These are phyloP conservation scores for Marasmius fiardii DNA, from an alignment of 1,284 basidiomycete genomes.

Conservation along the genomic window DNA sequence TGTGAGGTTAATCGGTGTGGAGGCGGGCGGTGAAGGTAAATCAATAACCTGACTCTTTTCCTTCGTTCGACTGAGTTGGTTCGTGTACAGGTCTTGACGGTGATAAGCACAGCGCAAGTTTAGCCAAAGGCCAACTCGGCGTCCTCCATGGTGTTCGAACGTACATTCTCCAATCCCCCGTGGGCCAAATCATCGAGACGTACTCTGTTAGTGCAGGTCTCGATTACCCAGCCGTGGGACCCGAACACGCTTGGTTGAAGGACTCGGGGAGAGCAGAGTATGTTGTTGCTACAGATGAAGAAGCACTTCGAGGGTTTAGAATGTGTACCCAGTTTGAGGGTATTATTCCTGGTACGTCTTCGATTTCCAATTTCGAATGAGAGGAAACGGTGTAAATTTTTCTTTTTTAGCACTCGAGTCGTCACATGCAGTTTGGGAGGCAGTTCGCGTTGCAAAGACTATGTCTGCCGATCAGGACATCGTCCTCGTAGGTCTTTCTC, in stretches of 20 bases:
- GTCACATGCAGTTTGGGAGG: conserved; percentile 94
- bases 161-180: conserved; percentile 86
- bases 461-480: conserved; percentile 84
- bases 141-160: conserved; percentile 96
- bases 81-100: conserved; percentile 73
- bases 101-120: conserved; percentile 86
- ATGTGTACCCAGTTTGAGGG: conserved; percentile 91
- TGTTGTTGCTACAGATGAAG: conserved; percentile 88
- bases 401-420: conserved; percentile 78
- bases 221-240: conserved; percentile 92
- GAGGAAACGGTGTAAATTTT: conserved; percentile 9
- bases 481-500: conserved; percentile 70
- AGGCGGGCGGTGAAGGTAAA: conserved; percentile 91
- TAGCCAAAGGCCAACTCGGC: conserved; percentile 87
- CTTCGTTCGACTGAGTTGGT: background rate
- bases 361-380: background rate
- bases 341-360: conserved; percentile 86
- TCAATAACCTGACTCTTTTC: conserved; percentile 4
- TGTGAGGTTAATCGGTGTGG: conserved; percentile 87
- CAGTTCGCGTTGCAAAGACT: conserved; percentile 81
- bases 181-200: conserved; percentile 95
- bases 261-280: conserved; percentile 94
- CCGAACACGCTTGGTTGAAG: conserved; percentile 97
- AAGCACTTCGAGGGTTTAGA: conserved; percentile 91
- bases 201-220: conserved; percentile 97